Base-by-base conservation (phyloP, 1,284 basidiomycete species). In the Mycena sp. region DNA sequence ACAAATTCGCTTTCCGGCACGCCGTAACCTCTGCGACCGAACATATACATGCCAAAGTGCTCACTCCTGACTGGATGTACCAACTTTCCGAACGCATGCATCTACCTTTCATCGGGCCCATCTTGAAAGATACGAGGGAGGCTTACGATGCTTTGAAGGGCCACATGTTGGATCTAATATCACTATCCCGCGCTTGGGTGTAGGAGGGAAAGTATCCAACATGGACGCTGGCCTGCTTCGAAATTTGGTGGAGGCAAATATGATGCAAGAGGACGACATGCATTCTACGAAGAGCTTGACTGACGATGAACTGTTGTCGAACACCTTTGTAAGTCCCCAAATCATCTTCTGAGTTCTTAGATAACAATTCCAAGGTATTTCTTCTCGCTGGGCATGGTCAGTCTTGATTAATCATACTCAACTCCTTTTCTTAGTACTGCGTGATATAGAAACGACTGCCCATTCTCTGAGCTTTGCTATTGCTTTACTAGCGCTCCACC, bases 161-260 rank as follows among this genome's bases (percentile, higher is more conserved):
- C 5, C 80, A 84, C 58, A 79, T 83, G 75, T 55, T 76, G 37
- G 80, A 83, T 19, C 67, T 83, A 3, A 70, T 83, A 0, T 67
- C 74, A 2, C 63, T 69, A 38, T 78, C 79, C 16, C 76, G 77
- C 19, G 73, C 73, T 14, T 74, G 76, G 46, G 72, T 78, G 69
- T 69, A 17, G 70, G 49, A 10, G 74, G 72, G 9, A 74, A 72
- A 30, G 53, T 48, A 0, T 62, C 71, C n/a, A 65, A 67, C 3
- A 71, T 76, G 69, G 73, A 77, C 28, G 73, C 78, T 41, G 77
- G 76, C 11, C 69, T 82, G 28, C 65, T 85, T 41, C 74, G 73
- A 35, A 84, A 81, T 67, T 68, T 84, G 28, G 83, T 83, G 3
- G 77, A 78, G 59, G 81, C 81, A 0, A 85, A 83, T 64, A 77